Conservation (phyloP, 176 grass and related monocot genomes). For the Triticum timopheevii region DNA sequence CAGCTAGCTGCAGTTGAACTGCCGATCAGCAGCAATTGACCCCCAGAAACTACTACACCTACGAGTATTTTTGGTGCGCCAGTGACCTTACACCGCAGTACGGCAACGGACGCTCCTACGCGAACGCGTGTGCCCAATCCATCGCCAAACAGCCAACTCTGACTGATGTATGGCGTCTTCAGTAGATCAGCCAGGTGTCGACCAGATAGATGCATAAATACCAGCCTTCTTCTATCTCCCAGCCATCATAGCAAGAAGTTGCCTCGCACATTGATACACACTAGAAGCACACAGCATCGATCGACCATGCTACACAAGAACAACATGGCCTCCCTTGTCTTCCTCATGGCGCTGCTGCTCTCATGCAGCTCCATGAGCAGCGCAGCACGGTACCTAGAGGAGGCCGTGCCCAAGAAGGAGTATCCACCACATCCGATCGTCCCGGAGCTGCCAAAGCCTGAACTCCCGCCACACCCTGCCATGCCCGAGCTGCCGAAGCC, state of each 20-base stretch:
- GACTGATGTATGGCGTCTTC: not conserved
- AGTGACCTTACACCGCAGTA: not conserved
- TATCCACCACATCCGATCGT: not conserved
- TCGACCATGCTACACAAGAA: not conserved
- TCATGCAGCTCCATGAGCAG: not conserved
- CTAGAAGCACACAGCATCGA: not conserved
- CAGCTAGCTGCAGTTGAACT: not conserved
- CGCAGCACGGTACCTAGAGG: not conserved
- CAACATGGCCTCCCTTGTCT: not conserved
- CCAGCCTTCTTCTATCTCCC: not conserved
- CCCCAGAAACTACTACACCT: too few species aligned
- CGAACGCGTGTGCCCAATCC: not conserved
- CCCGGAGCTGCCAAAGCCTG: not conserved
- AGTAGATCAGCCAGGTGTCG: too few species aligned
- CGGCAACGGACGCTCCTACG: not conserved
- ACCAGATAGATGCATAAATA: not conserved
- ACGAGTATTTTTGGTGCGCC: too few species aligned
- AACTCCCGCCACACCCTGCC: not conserved
- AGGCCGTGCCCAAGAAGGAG: not conserved
- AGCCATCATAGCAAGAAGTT: not conserved
- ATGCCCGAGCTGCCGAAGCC: not conserved
- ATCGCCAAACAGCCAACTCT: not conserved
- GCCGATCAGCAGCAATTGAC: not conserved
- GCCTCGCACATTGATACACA: not conserved
- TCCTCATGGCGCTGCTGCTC: not conserved